Conservation (phyloP, 768 basidiomycete genomes). For the Myochromella boudieri region DNA sequence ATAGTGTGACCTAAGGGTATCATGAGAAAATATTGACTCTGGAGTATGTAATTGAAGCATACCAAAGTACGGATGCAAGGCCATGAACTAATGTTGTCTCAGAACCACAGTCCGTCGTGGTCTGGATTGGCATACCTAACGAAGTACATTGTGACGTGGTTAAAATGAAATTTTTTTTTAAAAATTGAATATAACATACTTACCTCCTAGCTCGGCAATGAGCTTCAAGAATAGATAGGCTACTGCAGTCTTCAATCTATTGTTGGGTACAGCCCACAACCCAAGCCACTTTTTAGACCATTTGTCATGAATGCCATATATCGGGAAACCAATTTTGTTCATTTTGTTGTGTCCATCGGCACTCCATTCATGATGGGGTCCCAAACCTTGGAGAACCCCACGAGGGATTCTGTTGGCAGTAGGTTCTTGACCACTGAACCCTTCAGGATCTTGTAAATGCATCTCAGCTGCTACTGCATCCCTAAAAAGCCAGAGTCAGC, state of each 20-base stretch:
- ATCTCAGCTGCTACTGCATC: constrained; percentile 18
- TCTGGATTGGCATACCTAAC: too few relatives aligned
- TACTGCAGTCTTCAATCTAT: constrained; percentile 21
- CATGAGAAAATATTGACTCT: background rate
- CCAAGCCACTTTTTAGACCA: constrained; percentile 27
- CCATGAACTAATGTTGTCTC: too few relatives aligned
- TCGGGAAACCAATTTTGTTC: constrained; percentile 27
- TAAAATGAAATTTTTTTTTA: background rate
- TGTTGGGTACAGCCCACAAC: constrained; percentile 31
- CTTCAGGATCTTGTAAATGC: constrained; percentile 20
- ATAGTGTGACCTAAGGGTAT: background rate
- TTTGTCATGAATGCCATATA: constrained; percentile 27
- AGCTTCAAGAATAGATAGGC: constrained; percentile 26
- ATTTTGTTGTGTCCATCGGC: constrained; percentile 37
- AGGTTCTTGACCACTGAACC: constrained; percentile 24
- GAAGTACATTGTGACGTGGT: too few relatives aligned
- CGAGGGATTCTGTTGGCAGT: constrained; percentile 24
- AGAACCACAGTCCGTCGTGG: too few relatives aligned
- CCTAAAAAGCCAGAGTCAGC: constrained; percentile 1
- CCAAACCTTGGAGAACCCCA: constrained; percentile 16
- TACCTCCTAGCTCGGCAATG: constrained; percentile 6
- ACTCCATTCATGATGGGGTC: constrained; percentile 30
- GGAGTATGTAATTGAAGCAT: too few relatives aligned
- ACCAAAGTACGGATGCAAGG: too few relatives aligned
- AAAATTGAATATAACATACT: background rate